A percentile compares a stretch with the other conserved stretches of the same genome.
These are phyloP conservation scores for Sarcodon aspratus DNA, from an alignment of 768 basidiomycete species.

Conservation along the genomic window DNA sequence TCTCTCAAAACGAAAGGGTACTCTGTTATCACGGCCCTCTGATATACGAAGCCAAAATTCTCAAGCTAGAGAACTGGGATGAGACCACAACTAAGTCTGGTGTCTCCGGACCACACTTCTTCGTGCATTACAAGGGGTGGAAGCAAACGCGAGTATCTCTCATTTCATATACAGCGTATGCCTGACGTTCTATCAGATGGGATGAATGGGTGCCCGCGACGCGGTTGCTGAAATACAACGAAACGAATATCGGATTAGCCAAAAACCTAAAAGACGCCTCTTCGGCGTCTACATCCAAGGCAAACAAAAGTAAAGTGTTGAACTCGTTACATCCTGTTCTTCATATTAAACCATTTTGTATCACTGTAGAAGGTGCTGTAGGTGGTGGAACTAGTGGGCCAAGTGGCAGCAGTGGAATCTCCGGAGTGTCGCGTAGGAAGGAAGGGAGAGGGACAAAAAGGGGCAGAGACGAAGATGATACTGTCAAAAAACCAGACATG, in stretches of 20 bases:
- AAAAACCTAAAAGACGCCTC: slow-evolving; percentile 42
- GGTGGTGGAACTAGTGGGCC: background rate
- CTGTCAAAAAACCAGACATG: slow-evolving; percentile 73
- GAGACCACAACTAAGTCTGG: slow-evolving; percentile 51
- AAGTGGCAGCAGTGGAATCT: slow-evolving; percentile 5
- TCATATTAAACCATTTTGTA: too few species aligned
- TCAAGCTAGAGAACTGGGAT: slow-evolving; percentile 53
- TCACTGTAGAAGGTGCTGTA: background rate
- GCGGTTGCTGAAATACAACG: slow-evolving; percentile 78
- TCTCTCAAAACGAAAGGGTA: slow-evolving; percentile 55
- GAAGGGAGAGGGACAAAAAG: slow-evolving; percentile 62
- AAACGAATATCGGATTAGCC: slow-evolving; percentile 68
- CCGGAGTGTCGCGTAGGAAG: slow-evolving; percentile 27
- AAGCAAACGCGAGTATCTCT: slow-evolving; percentile 71
- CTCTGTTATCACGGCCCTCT: slow-evolving; percentile 93
- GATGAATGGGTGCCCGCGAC: slow-evolving; percentile 89
- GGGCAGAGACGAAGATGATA: slow-evolving; percentile 75
- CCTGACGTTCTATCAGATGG: slow-evolving; percentile 45
- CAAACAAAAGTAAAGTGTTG: slow-evolving; percentile 8
- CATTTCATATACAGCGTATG: background rate
- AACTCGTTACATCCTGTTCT: background rate
- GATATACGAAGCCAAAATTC: slow-evolving; percentile 93
- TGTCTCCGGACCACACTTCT: slow-evolving; percentile 69
- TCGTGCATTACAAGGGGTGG: slow-evolving; percentile 99
- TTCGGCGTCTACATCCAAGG: slow-evolving; percentile 20